Evolutionary conservation across 108 stramenopile species (phyloP), one percentile per base, ranked within the genome.

Genomic region (Pseudonitzschia delicatissima): DNA sequence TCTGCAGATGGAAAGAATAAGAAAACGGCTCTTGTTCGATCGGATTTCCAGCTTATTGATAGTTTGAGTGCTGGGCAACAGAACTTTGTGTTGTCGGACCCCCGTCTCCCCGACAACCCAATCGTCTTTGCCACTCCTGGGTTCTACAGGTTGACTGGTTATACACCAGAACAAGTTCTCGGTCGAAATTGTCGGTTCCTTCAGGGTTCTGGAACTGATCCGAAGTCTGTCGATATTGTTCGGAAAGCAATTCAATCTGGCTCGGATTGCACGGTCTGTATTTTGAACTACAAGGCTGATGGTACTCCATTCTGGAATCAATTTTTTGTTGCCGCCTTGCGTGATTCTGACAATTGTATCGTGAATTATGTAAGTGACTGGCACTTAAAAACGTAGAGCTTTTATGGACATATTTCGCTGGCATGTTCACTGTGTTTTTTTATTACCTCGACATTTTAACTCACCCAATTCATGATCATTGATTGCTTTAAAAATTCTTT

Each of bases 251-350:
- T 94, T 40, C 82, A 76, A 12, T 89, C 82, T 57, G 91, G 91
- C 15, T 76, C 91, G 35, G 87, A 98, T 70, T 90, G 90, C 21
- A 94, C 92, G 12, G 86, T 88, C 18, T 97, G 96, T 59, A 62
- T 98, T 42, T 71, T 98, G 35, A 98, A 98, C 69, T 98, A 98
- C 80, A 96, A 94, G 83, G 94, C 97, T 20, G 97, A 98, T 78
- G 96, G 96, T 5, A 96, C 93, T 17, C 97, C 97, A 1, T 98
- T 98, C 67, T 98, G 97, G 97, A 98, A 98, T 73, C 96, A 98
- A 61, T 93, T 98, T 57, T 98, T 98, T 69, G 85, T 98, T 34
- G 96, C 94, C 20, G 90, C 97, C 8, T 72, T 98, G 51, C 76
- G 95, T 49, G 97, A 97, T 64, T 79, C 88, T 5, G 93, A 96